Evolutionary conservation across 2,329 filamentous ascomycete species (phyloP).

Genomic region (Fusarium brachygibbosum): DNA sequence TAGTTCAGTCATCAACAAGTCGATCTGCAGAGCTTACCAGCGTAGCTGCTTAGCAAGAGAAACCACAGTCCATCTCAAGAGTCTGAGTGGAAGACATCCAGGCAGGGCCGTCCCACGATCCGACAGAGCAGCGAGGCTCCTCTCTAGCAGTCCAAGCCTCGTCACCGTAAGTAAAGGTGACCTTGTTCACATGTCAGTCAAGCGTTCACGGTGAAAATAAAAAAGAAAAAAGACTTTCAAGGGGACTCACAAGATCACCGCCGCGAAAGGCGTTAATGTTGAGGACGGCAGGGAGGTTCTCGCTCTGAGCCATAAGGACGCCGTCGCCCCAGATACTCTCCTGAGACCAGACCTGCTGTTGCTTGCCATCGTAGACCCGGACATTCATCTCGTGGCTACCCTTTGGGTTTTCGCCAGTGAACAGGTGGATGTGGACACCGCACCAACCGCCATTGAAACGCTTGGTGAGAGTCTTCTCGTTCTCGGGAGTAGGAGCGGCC

Average conservation of each 20-base stretch:
- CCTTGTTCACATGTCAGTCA: background rate
- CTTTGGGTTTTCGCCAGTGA: background rate
- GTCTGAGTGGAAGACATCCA: background rate
- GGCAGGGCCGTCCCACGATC: background rate
- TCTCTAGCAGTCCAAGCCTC: background rate
- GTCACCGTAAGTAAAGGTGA: conserved; percentile 9
- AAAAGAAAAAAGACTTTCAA: background rate
- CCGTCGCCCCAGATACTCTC: conserved; percentile 12
- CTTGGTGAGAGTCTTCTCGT: background rate
- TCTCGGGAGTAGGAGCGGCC: background rate
- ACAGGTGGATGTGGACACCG: conserved; percentile 10
- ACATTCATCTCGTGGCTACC: conserved; percentile 9
- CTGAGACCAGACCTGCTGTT: background rate
- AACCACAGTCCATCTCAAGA: conserved; percentile 8
- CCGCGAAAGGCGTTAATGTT: conserved; percentile 2
- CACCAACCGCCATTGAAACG: conserved; percentile 13
- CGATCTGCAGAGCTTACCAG: background rate
- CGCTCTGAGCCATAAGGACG: background rate
- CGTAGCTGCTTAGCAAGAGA: background rate
- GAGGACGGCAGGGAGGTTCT: background rate
- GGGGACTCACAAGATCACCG: background rate
- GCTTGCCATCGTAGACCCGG: conserved; percentile 6
- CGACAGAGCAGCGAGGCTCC: background rate
- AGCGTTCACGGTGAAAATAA: background rate
- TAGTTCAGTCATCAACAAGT: background rate